These are phyloP conservation scores for Irpex sp. DNA, from an alignment of 1,284 basidiomycete genomes.

Conservation along the genomic window DNA sequence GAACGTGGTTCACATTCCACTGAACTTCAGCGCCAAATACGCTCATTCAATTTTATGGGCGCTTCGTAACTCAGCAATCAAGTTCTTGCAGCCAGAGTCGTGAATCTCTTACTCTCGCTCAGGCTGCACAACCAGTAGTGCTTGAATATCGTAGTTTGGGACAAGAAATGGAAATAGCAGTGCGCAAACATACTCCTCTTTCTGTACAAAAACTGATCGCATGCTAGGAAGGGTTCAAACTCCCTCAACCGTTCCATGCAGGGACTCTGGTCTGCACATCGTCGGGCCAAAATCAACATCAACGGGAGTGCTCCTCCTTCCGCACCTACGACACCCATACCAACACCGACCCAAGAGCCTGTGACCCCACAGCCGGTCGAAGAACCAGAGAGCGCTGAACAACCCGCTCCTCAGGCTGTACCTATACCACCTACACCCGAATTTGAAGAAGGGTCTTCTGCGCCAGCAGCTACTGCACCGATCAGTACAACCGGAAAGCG, in stretches of 20 bases:
- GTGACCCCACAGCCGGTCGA: background rate
- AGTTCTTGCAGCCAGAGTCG: background rate
- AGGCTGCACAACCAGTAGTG: background rate
- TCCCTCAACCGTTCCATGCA: slow-evolving; percentile 72
- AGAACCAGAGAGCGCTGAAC: slow-evolving; percentile 8
- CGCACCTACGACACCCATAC: slow-evolving; percentile 11
- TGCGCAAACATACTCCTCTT: slow-evolving; percentile 8
- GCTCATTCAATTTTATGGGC: background rate
- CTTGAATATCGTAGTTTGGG: background rate
- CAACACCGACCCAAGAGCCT: background rate
- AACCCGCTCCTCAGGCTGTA: background rate
- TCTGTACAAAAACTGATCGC: background rate
- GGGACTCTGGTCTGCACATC: slow-evolving; percentile 64
- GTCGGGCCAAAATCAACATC: slow-evolving; percentile 58
- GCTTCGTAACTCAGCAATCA: background rate
- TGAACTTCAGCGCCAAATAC: no score
- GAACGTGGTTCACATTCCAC: no score
- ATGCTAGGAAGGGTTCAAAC: slow-evolving; percentile 57
- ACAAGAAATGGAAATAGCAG: slow-evolving; percentile 22
- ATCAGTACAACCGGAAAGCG: slow-evolving; percentile 34
- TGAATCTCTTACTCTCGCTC: background rate
- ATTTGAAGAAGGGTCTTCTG: slow-evolving; percentile 15
- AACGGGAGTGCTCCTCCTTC: slow-evolving; percentile 36
- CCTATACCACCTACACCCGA: background rate
- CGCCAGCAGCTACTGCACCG: slow-evolving; percentile 23